A percentile compares a stretch with the other conserved stretches of the same genome.
These are phyloP conservation scores for Acanthamoeba royreba DNA, from an alignment of 208 protist genomes.

Conservation along the genomic window DNA sequence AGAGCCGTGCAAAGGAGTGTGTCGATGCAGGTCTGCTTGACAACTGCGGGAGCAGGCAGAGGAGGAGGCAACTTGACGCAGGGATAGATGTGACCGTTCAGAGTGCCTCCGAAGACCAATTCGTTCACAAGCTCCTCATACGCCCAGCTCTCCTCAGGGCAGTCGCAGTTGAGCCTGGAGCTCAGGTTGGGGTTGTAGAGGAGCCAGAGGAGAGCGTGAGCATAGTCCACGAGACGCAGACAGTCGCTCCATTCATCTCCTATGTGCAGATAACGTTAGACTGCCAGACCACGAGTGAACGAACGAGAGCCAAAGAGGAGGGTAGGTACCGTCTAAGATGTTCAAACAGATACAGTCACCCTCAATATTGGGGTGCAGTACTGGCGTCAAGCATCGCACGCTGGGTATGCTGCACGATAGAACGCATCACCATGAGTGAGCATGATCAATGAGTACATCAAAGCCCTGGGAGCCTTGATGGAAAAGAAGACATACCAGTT, in stretches of 20 bases:
- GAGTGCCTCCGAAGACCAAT: background rate
- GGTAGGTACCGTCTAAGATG: background rate
- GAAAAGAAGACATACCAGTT: background rate
- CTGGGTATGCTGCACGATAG: background rate
- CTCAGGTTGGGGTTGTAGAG: conserved; percentile 42
- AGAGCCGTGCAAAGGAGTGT: no score
- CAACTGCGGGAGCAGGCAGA: no score
- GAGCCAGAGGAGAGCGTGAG: conserved; percentile 17
- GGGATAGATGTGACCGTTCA: background rate
- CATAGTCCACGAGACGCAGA: background rate
- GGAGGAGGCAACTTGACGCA: no score
- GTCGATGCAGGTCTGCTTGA: no score
- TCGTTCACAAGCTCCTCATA: background rate
- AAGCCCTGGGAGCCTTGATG: no score
- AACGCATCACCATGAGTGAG: background rate
- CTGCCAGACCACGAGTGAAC: background rate
- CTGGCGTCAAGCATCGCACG: background rate
- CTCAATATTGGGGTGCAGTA: conserved; percentile 21
- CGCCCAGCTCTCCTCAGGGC: background rate
- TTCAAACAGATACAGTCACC: background rate
- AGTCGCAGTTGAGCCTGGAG: background rate
- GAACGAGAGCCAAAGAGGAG: background rate
- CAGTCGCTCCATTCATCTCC: conserved; percentile 23
- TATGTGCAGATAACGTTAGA: background rate
- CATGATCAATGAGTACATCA: background rate